These are phyloP conservation scores for Oryza meyeriana DNA, from an alignment of 176 grass and related monocot genomes.

Conservation along the genomic window DNA sequence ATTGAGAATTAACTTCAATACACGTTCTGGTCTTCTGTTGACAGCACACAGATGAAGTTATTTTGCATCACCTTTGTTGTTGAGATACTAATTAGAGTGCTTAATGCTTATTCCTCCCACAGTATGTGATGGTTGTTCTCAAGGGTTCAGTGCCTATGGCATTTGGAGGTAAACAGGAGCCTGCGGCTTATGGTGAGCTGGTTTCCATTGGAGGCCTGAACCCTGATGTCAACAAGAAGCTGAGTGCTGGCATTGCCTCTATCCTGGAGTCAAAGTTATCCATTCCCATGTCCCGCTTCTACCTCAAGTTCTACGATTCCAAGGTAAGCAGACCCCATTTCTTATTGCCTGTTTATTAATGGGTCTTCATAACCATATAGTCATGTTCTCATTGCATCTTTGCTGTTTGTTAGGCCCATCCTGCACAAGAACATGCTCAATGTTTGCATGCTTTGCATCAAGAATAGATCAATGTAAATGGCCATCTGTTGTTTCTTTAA, in stretches of 20 bases:
- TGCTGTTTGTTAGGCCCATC: slow-evolving; percentile 80
- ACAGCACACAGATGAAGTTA: not conserved
- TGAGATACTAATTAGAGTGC: not conserved
- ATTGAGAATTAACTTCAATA: not conserved
- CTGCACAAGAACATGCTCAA: slow-evolving; percentile 87
- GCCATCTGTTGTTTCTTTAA: slow-evolving; percentile 27
- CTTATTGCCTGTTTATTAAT: not conserved
- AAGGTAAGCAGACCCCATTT: slow-evolving; percentile 51
- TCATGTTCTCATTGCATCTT: slow-evolving; percentile 45
- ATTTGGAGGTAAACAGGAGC: slow-evolving; percentile 76
- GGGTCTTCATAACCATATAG: not conserved
- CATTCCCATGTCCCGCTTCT: slow-evolving; percentile 69
- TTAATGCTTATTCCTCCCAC: slow-evolving; percentile 4
- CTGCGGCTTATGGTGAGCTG: slow-evolving; percentile 76
- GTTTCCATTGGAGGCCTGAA: slow-evolving; percentile 78
- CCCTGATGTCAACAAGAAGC: slow-evolving; percentile 71
- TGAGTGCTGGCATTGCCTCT: slow-evolving; percentile 61
- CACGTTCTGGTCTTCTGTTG: not conserved
- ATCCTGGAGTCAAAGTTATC: slow-evolving; percentile 77
- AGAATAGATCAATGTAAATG: slow-evolving; percentile 71
- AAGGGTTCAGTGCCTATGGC: slow-evolving; percentile 87
- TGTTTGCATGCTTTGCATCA: slow-evolving; percentile 99
- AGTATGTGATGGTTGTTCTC: slow-evolving; percentile 92
- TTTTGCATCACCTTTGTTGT: not conserved
- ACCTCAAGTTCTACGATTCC: slow-evolving; percentile 76